phyloP scores from a whole-genome alignment of 176 grass and related monocot genomes.

The Carex kokanica region DNA sequence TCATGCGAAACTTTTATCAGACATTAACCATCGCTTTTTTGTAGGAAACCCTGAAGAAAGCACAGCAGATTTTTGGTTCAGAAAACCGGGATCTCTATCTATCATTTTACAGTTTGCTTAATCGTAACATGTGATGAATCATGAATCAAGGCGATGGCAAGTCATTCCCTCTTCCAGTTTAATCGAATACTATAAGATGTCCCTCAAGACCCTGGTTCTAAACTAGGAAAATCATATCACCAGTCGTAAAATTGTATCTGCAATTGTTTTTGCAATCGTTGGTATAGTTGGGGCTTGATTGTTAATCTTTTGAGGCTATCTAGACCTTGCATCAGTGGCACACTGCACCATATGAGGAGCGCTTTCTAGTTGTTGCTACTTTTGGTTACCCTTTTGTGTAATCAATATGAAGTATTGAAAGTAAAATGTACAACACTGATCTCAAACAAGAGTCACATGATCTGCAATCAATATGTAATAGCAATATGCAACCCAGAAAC shows the following conservation, averaged over 20 bases:
- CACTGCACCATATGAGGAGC: neutral
- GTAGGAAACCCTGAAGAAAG: conserved; percentile 93
- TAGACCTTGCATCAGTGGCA: neutral
- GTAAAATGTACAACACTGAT: neutral
- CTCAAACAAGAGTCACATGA: neutral
- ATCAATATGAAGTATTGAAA: neutral
- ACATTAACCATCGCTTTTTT: neutral
- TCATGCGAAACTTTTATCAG: neutral
- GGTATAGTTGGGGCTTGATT: neutral
- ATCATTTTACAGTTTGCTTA: conserved; percentile 85
- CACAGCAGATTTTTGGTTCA: conserved; percentile 87
- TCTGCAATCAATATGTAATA: neutral
- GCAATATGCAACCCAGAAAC: neutral
- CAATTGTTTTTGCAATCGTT: neutral
- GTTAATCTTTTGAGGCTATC: neutral
- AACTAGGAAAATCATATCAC: no score
- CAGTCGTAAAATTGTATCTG: neutral
- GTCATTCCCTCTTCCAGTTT: neutral
- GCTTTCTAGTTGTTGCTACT: neutral
- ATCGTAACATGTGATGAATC: conserved; percentile 51
- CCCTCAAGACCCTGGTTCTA: neutral
- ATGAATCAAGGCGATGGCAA: conserved; percentile 22
- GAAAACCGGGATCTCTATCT: conserved; percentile 83
- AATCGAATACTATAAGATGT: neutral
- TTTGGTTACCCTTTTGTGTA: neutral